Conservation (phyloP, 768 basidiomycete species). For the Rubroboletus satanas region DNA sequence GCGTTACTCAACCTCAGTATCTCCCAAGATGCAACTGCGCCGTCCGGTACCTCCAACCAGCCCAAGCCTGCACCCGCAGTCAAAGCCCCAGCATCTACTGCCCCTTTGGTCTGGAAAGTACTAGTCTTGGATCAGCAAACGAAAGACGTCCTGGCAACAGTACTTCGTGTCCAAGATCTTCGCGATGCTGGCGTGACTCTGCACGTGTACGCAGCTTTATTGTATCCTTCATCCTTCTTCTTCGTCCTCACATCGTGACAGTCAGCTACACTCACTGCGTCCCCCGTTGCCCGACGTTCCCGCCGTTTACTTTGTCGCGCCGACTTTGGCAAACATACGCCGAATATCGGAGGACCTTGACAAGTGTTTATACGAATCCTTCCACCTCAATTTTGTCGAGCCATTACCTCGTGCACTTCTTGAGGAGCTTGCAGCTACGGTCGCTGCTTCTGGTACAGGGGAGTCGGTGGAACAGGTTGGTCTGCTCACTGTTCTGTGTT, state of each 20-base stretch:
- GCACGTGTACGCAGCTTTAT: conserved; percentile 73
- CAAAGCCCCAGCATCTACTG: conserved; percentile 50
- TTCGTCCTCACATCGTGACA: conserved; percentile 30
- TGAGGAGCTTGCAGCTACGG: conserved; percentile 88
- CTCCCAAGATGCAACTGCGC: conserved; percentile 35
- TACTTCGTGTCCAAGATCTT: conserved; percentile 92
- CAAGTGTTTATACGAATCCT: conserved; percentile 86
- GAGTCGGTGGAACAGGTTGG: conserved; percentile 76
- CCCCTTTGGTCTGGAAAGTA: conserved; percentile 93
- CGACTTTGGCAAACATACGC: conserved; percentile 79
- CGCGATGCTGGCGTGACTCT: conserved; percentile 95
- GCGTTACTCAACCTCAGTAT: conserved; percentile 80
- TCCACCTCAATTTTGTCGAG: conserved; percentile 93
- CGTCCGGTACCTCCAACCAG: conserved; percentile 6
- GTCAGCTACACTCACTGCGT: conserved; percentile 85
- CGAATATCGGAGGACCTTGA: conserved; percentile 93
- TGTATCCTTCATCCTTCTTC: not conserved
- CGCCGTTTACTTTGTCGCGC: conserved; percentile 93
- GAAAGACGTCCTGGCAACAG: conserved; percentile 94
- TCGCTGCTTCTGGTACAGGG: conserved; percentile 78
- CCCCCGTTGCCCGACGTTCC: conserved; percentile 94
- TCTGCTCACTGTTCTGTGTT: not conserved
- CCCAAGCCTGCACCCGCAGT: conserved; percentile 36
- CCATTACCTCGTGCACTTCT: conserved; percentile 83
- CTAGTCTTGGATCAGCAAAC: conserved; percentile 92